Evolutionary conservation across 208 protist genomes (phyloP).

Genomic region (Crithidia sp.): DNA sequence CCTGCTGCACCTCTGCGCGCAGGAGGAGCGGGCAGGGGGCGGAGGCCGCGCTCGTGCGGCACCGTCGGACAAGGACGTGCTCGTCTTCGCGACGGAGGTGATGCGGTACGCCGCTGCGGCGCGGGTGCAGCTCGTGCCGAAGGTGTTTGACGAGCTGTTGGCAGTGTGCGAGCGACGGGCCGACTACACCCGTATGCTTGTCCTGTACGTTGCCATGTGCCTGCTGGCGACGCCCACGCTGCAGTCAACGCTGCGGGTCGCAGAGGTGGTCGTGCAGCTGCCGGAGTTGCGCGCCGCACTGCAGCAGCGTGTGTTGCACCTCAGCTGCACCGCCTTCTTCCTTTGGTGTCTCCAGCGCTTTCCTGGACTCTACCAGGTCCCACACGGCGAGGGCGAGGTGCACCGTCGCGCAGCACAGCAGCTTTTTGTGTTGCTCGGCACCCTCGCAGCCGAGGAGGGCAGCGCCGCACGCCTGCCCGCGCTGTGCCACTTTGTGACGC

Average conservation of each 20-base stretch:
- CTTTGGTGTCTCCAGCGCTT: conserved; percentile 59
- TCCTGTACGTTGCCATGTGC: conserved; percentile 79
- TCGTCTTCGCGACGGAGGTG: conserved; percentile 66
- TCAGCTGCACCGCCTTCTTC: conserved; percentile 40
- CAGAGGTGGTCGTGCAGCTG: conserved; percentile 49
- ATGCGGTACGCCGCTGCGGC: conserved; percentile 70
- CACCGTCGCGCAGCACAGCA: conserved; percentile 14
- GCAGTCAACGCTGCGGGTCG: conserved; percentile 46
- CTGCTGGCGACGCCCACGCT: conserved; percentile 64
- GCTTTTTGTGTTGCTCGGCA: conserved; percentile 15
- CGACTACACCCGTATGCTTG: conserved; percentile 56
- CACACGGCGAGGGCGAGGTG: background rate
- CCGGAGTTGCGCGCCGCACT: conserved; percentile 17
- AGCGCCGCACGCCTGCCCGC: conserved; percentile 13
- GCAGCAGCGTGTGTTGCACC: conserved; percentile 29
- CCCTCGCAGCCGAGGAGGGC: conserved; percentile 22
- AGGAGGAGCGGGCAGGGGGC: conserved; percentile 6
- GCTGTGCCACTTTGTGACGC: conserved; percentile 15
- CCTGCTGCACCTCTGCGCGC: conserved; percentile 51
- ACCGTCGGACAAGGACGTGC: conserved; percentile 22
- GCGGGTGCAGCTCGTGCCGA: conserved; percentile 45
- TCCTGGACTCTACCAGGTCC: conserved; percentile 21
- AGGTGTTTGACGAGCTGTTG: conserved; percentile 69
- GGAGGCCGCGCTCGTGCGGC: background rate
- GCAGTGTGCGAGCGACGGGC: conserved; percentile 48